Base-by-base conservation (phyloP, 2,329 filamentous ascomycete genomes). In the Aureobasidium sp. region DNA sequence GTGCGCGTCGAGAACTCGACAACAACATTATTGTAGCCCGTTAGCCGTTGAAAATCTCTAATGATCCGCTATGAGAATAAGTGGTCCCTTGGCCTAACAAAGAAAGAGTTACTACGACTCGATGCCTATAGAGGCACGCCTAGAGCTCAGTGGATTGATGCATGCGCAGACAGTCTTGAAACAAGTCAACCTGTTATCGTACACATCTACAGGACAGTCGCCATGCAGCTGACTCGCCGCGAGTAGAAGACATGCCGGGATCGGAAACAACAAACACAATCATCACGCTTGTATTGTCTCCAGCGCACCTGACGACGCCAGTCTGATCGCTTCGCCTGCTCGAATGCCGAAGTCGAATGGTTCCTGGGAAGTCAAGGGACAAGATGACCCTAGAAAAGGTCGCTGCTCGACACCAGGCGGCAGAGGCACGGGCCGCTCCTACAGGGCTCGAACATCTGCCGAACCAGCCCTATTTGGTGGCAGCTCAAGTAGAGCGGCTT, bases 41-140 rank as follows among this genome's bases (percentile, higher is more conserved):
- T 59, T 59, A 29, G 12, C 55, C 55, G 55, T 59, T 59, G 55
- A 44, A 37, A 37, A 42, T 23, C 15, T 56, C 17, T 56, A 56
- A 56, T 56, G 39, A 56, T 34, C 34, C 26, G 46, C 27, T 44
- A 57, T 7, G 29, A 20, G 41, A 46, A 23, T 44, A 46, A 57
- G 53, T 57, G 53, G 53, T 46, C 29, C 53, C 39, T 57, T 46
- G 17, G 26, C 53, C 53, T 46, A 57, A 36, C 39, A 57, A 57
- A 57, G 53, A 46, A 20, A 26, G 42, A 9, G 41, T 36, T n/a
- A 26, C 13, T 36, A 41, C 41, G 46, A 23, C 39, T 46, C 9
- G 1, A 36, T 23, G 17, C 53, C 36, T 46, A 57, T 12, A 46
- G 20, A 41, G 27, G 27, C n/a, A 46, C 29, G 34, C n/a, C 53